phyloP scores from a whole-genome alignment of 345 rosid species.

The Camelina neglecta region DNA sequence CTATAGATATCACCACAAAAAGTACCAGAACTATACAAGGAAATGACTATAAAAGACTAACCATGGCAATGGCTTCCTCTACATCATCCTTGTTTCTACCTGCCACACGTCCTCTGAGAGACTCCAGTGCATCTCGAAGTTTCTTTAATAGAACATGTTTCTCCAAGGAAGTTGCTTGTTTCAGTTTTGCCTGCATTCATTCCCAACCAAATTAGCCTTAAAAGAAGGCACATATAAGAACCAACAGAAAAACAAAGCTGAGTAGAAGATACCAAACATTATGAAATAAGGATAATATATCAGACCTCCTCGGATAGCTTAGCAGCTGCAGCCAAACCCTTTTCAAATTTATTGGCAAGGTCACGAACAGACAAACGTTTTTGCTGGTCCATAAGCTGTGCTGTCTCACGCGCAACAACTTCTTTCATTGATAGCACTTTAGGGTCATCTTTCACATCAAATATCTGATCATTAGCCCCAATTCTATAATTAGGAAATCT shows the following conservation, averaged over 20 bases:
- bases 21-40: neutral
- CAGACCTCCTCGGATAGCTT: conserved; percentile 93
- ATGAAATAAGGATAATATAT: neutral
- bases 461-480: conserved; percentile 78
- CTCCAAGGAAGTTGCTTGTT: conserved; percentile 93
- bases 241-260: neutral
- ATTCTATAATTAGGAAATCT: conserved; percentile 84
- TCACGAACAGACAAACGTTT: conserved; percentile 95
- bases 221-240: neutral
- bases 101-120: conserved; percentile 84
- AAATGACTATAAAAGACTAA: conserved; percentile 44
- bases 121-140: conserved; percentile 92
- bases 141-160: conserved; percentile 97
- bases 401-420: conserved; percentile 90
- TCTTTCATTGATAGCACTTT: conserved; percentile 90
- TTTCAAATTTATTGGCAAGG: conserved; percentile 91
- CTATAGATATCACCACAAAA: too few relatives aligned
- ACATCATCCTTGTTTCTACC: conserved; percentile 97
- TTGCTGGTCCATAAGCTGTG: conserved; percentile 88
- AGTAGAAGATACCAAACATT: neutral
- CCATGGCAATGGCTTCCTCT: conserved; percentile 93
- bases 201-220: conserved; percentile 26
- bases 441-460: conserved; percentile 71
- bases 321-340: conserved; percentile 94
- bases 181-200: conserved; percentile 78